Conservation (phyloP, 495 filamentous ascomycete species). For the Lasiosphaeria miniovina region DNA sequence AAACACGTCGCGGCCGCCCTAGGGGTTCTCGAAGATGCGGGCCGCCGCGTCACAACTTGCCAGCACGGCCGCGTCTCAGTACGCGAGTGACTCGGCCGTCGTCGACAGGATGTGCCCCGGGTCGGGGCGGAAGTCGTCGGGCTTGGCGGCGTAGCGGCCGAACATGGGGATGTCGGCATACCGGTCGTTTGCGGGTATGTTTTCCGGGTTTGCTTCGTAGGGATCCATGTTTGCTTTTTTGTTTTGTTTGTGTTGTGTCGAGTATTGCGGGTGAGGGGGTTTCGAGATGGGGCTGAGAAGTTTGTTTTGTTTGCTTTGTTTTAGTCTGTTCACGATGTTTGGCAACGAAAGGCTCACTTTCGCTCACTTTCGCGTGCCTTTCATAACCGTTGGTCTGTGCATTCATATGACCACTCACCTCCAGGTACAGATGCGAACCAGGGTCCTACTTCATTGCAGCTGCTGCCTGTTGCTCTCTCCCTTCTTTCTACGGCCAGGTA, state of each 20-base stretch:
- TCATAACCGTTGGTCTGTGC: too few species aligned
- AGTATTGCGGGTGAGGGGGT: too few species aligned
- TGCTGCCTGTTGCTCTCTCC: too few species aligned
- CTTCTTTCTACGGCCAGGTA: too few species aligned
- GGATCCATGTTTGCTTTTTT: not conserved
- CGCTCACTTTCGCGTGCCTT: too few species aligned
- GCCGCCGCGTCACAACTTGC: constrained; percentile 28
- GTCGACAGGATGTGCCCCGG: constrained; percentile 30
- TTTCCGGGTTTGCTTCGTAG: constrained; percentile 1
- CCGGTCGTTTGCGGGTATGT: not conserved
- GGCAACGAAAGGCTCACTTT: too few species aligned
- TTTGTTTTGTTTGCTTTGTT: too few species aligned
- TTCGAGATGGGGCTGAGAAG: too few species aligned
- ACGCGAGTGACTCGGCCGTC: constrained; percentile 31
- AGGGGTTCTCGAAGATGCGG: constrained; percentile 36
- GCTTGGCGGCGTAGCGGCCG: constrained; percentile 6
- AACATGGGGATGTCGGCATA: constrained; percentile 6
- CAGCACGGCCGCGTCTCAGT: constrained; percentile 40
- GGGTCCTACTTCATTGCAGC: too few species aligned
- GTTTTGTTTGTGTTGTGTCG: not conserved
- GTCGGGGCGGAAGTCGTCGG: constrained; percentile 9
- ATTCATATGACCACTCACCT: too few species aligned
- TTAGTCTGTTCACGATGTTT: too few species aligned
- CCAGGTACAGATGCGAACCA: too few species aligned
- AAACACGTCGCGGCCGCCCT: constrained; percentile 44